phyloP scores from a whole-genome alignment of 306 rosid species.

The Ammopiptanthus mongolicus region DNA sequence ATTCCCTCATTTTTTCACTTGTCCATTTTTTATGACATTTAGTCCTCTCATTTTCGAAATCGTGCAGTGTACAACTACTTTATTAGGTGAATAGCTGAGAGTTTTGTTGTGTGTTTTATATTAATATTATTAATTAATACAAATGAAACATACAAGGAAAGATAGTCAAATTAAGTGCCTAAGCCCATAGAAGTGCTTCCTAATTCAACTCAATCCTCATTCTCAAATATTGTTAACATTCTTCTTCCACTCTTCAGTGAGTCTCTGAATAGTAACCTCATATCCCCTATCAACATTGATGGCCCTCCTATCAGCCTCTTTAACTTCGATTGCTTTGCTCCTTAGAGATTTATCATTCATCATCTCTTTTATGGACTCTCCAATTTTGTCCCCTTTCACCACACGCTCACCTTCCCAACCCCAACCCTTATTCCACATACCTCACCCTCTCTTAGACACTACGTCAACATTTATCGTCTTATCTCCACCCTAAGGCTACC shows the following conservation, averaged over 20 bases:
- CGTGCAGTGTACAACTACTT: too few relatives aligned
- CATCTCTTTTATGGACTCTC: conserved; percentile 41
- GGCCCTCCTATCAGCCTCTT: conserved; percentile 32
- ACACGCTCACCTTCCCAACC: conserved; percentile 38
- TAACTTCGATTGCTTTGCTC: conserved; percentile 18
- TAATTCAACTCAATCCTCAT: background rate
- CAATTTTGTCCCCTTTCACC: conserved; percentile 49
- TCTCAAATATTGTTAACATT: background rate
- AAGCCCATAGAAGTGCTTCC: background rate
- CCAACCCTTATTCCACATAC: conserved; percentile 52
- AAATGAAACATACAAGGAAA: background rate
- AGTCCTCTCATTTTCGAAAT: too few relatives aligned
- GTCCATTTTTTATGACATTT: too few relatives aligned
- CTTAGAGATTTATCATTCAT: conserved; percentile 35
- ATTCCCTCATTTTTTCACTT: too few relatives aligned
- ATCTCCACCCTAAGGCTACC: conserved; percentile 56
- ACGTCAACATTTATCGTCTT: conserved; percentile 51
- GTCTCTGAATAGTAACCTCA: conserved; percentile 2
- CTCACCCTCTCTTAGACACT: conserved; percentile 41
- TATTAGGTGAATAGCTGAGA: too few relatives aligned
- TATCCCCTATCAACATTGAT: conserved; percentile 29
- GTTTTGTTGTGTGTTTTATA: too few relatives aligned
- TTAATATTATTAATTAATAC: background rate
- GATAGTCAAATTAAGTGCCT: background rate
- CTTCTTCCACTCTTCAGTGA: conserved; percentile 26